These are phyloP conservation scores for Trametes cubensis DNA, from an alignment of 768 basidiomycete species.

Conservation along the genomic window DNA sequence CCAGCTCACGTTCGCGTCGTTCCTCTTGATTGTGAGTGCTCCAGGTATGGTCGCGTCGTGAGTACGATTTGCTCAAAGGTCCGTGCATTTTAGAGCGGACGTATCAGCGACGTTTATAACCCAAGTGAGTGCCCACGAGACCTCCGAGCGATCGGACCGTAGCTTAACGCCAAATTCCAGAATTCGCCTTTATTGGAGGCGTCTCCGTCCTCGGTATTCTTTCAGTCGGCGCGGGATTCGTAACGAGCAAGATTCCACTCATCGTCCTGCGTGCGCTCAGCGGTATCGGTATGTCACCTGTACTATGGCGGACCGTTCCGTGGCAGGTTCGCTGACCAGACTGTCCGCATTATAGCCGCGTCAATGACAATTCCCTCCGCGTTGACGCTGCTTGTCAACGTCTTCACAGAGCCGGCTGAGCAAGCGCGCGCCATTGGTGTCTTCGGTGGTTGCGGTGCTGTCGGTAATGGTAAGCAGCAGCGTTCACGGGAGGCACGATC, in stretches of 20 bases:
- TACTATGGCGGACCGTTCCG: background rate
- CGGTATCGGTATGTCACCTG: slow-evolving; percentile 31
- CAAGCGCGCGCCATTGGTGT: slow-evolving; percentile 48
- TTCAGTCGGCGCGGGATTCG: slow-evolving; percentile 37
- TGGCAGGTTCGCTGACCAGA: background rate
- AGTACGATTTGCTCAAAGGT: background rate
- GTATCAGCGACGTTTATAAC: slow-evolving; percentile 38
- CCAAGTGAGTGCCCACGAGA: slow-evolving; percentile 31
- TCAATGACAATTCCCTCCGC: slow-evolving; percentile 48
- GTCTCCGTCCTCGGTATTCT: slow-evolving; percentile 33
- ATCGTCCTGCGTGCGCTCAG: slow-evolving; percentile 38
- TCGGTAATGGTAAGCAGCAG: slow-evolving; percentile 43
- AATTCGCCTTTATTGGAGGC: slow-evolving; percentile 35
- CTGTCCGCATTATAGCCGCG: slow-evolving; percentile 32
- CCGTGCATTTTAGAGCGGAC: slow-evolving; percentile 31
- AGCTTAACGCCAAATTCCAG: slow-evolving; percentile 15
- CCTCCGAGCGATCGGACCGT: background rate
- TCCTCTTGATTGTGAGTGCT: slow-evolving; percentile 38
- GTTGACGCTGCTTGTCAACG: slow-evolving; percentile 46
- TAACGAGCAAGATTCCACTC: slow-evolving; percentile 35
- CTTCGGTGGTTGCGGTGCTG: slow-evolving; percentile 48
- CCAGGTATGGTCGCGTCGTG: background rate
- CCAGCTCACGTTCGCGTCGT: slow-evolving; percentile 40
- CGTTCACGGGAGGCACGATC: background rate
- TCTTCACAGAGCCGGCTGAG: slow-evolving; percentile 47